Percentiles rank a stretch among this genome's conserved stretches.
phyloP scores from a whole-genome alignment of 1,284 basidiomycete species.

The Ganoderma meredithae region DNA sequence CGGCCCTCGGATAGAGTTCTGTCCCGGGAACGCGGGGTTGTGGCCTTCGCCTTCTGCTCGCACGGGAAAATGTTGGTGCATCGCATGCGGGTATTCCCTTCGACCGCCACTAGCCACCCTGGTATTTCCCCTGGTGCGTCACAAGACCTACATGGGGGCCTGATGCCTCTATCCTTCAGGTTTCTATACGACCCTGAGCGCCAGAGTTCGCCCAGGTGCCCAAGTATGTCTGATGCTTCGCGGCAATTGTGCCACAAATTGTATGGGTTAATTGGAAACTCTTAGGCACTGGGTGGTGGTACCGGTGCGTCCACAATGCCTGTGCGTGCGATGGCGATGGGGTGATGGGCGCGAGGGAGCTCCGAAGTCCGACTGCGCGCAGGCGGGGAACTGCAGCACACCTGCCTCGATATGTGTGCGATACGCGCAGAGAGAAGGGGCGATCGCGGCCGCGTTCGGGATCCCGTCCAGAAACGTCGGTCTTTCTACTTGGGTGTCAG shows the following conservation, averaged over 20 bases:
- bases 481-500: neutral
- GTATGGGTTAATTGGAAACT: neutral
- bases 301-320: neutral
- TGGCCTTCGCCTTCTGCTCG: conserved; percentile 23
- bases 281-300: neutral
- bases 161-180: neutral
- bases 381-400: neutral
- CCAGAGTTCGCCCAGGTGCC: neutral
- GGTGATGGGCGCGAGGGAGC: neutral
- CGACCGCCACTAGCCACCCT: conserved; percentile 6
- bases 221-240: conserved; percentile 23
- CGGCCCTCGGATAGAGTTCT: conserved; percentile 27
- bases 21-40: conserved; percentile 12
- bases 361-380: neutral
- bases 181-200: neutral
- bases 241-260: conserved; percentile 20
- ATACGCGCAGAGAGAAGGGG: conserved; percentile 1
- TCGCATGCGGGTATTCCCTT: neutral
- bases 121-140: conserved; percentile 16
- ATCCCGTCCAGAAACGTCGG: conserved; percentile 4
- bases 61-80: conserved; percentile 14
- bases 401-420: neutral
- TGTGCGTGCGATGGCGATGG: neutral
- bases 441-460: conserved; percentile 5
- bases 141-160: conserved; percentile 22